Percentiles rank a stretch among this genome's conserved stretches.
phyloP scores from a whole-genome alignment of 2,329 filamentous ascomycete species.

The Aspergillus sp. region DNA sequence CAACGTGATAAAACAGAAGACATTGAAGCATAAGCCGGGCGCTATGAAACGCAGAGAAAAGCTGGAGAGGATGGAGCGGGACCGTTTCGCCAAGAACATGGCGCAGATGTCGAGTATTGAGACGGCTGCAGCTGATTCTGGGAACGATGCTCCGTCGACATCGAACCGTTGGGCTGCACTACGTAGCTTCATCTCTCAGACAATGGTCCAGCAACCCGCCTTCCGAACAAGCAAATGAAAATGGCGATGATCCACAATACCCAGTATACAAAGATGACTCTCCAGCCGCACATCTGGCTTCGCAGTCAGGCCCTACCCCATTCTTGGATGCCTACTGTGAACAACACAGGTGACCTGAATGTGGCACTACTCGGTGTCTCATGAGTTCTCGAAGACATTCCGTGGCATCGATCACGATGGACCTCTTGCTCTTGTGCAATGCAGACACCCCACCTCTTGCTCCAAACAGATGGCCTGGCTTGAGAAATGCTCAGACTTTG shows the following conservation, averaged over 20 bases:
- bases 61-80: slow-evolving; percentile 75
- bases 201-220: slow-evolving; percentile 83
- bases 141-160: slow-evolving; percentile 35
- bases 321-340: too few relatives aligned
- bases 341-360: too few relatives aligned
- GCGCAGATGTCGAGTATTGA: slow-evolving; percentile 62
- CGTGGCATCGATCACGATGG: too few relatives aligned
- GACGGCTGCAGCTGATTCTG: slow-evolving; percentile 24
- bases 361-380: too few relatives aligned
- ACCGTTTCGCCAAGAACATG: slow-evolving; percentile 80
- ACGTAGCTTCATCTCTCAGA: slow-evolving; percentile 78
- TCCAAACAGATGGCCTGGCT: too few relatives aligned
- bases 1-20: slow-evolving; percentile 72
- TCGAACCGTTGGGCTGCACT: slow-evolving; percentile 75
- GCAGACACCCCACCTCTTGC: too few relatives aligned
- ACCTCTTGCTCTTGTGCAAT: too few relatives aligned
- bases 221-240: slow-evolving; percentile 52
- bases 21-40: slow-evolving; percentile 71
- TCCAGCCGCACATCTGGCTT: background rate
- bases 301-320: too few relatives aligned
- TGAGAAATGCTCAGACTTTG: too few relatives aligned
- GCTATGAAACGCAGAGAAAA: slow-evolving; percentile 81
- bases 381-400: too few relatives aligned
- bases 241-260: background rate
- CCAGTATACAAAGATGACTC: background rate